These are phyloP conservation scores for Candida multigemmis DNA, from an alignment of 805 yeast species.

Conservation along the genomic window DNA sequence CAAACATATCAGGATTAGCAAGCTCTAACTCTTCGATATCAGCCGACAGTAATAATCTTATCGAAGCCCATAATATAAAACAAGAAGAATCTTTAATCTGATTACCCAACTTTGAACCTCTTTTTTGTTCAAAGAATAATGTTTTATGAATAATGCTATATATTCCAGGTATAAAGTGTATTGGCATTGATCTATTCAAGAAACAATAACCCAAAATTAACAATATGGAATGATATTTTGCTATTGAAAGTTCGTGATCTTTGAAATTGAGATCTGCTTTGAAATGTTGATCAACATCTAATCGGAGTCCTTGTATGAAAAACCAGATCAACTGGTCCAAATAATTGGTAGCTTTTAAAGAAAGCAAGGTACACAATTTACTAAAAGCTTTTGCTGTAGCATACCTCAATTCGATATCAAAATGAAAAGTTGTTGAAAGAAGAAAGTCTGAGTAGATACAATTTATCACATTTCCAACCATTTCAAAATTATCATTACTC, in stretches of 20 bases:
- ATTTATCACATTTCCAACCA: constrained; percentile 41
- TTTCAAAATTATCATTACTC: constrained; percentile 17
- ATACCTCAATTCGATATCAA: constrained; percentile 52
- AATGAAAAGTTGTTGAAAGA: constrained; percentile 17
- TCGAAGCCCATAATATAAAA: constrained; percentile 74
- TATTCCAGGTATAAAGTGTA: constrained; percentile 10
- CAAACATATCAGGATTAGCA: constrained; percentile 8
- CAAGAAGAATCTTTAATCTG: constrained; percentile 81
- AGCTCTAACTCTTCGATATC: constrained; percentile 5
- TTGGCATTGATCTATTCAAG: constrained; percentile 17
- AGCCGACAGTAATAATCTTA: constrained; percentile 24
- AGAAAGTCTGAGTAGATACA: constrained; percentile 32
- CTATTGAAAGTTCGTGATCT: constrained; percentile 16
- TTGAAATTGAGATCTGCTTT: constrained; percentile 2
- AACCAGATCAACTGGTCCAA: constrained; percentile 32
- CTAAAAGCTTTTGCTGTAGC: constrained; percentile 60
- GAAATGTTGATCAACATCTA: constrained; percentile 2
- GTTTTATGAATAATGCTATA: constrained; percentile 33
- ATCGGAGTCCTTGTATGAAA: constrained; percentile 13
- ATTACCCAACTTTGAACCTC: constrained; percentile 46
- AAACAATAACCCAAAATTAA: constrained; percentile 41
- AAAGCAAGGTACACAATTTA: constrained; percentile 30
- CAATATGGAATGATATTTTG: constrained; percentile 50
- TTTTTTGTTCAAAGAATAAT: constrained; percentile 49
- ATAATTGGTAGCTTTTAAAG: constrained; percentile 23